phyloP scores from a whole-genome alignment of 805 yeast genomes.

The Candida khao-thaluensis region DNA sequence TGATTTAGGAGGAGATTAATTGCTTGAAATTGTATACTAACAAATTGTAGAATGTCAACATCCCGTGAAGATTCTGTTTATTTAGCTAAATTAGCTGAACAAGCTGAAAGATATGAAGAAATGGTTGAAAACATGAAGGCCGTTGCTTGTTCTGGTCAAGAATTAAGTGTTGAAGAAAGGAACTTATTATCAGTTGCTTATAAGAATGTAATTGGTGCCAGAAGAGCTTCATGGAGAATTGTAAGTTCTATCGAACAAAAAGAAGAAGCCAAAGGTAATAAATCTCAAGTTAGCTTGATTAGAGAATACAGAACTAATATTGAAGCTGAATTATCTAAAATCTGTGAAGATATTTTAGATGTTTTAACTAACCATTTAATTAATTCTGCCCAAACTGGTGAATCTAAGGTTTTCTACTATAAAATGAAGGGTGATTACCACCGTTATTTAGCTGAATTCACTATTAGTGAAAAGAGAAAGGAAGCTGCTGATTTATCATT shows the following conservation, averaged over 20 bases:
- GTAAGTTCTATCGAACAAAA: slow-evolving; percentile 97
- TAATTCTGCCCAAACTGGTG: slow-evolving; percentile 93
- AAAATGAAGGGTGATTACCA: slow-evolving; percentile 99
- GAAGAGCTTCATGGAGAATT: slow-evolving; percentile 99
- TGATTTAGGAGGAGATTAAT: slow-evolving; percentile 4
- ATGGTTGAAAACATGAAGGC: slow-evolving; percentile 98
- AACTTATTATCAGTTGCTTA: slow-evolving; percentile 95
- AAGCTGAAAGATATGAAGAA: slow-evolving; percentile 99
- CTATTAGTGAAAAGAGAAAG: slow-evolving; percentile 86
- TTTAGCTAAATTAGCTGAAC: slow-evolving; percentile 97
- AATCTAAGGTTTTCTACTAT: slow-evolving; percentile 96
- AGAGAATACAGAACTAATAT: slow-evolving; percentile 94
- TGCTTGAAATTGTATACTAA: slow-evolving; percentile 4
- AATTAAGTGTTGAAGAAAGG: slow-evolving; percentile 96
- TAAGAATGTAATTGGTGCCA: slow-evolving; percentile 97
- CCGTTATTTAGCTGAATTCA: slow-evolving; percentile 97
- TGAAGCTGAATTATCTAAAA: slow-evolving; percentile 86
- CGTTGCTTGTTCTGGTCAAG: slow-evolving; percentile 95
- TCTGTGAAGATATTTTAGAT: slow-evolving; percentile 88
- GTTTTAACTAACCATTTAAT: slow-evolving; percentile 88
- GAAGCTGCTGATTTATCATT: slow-evolving; percentile 89
- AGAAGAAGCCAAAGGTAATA: slow-evolving; percentile 95
- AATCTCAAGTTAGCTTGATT: slow-evolving; percentile 82
- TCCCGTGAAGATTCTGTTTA: slow-evolving; percentile 98
- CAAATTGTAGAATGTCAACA: slow-evolving; percentile 53